Conservation (phyloP, 495 filamentous ascomycete species). For the Cenococcum geophilum region DNA sequence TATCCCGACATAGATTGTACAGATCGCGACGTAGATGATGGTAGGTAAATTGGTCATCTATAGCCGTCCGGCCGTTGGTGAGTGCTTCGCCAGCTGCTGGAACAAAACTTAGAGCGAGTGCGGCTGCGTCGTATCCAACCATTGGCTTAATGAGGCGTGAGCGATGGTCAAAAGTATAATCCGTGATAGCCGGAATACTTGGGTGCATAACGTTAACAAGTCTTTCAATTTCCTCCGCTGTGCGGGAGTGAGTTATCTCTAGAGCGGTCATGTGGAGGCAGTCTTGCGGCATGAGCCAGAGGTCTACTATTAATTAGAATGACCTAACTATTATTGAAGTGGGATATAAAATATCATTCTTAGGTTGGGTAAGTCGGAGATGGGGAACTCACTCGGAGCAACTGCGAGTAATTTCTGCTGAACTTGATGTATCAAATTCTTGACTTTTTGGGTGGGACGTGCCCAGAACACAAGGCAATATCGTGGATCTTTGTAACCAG, state of each 20-base stretch:
- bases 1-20: constrained; percentile 50
- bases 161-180: constrained; percentile 56
- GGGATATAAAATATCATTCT: constrained; percentile 2
- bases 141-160: constrained; percentile 73
- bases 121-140: constrained; percentile 76
- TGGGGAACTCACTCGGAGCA: constrained; percentile 55
- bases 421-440: constrained; percentile 57
- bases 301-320: constrained; percentile 42
- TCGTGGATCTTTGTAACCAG: constrained; percentile 62
- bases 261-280: constrained; percentile 80
- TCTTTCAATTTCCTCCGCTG: constrained; percentile 52
- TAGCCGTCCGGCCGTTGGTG: constrained; percentile 28
- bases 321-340: neutral
- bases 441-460: constrained; percentile 64
- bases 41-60: constrained; percentile 66
- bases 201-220: constrained; percentile 51
- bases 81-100: constrained; percentile 59
- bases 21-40: constrained; percentile 83
- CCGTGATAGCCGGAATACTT: constrained; percentile 49
- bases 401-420: constrained; percentile 58
- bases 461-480: constrained; percentile 86
- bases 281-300: constrained; percentile 78
- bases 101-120: constrained; percentile 78
- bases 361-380: neutral
- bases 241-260: constrained; percentile 69